phyloP scores from a whole-genome alignment of 495 filamentous ascomycete genomes.

The Penicillium herquei region DNA sequence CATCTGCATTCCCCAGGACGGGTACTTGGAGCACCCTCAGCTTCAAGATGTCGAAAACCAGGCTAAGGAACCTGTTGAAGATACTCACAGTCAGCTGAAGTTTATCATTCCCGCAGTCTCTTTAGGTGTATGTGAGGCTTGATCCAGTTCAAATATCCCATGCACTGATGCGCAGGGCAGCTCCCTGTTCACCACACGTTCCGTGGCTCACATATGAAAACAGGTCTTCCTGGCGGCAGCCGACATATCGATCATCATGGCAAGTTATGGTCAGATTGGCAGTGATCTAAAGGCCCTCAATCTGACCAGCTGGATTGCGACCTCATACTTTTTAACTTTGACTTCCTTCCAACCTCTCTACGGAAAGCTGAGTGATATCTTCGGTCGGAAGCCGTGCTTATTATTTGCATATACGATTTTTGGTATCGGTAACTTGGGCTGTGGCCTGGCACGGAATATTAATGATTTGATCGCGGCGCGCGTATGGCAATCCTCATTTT shows the following conservation, averaged over 20 bases:
- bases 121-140: too few relatives aligned
- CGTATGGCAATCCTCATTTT: constrained; percentile 27
- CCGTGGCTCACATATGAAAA: too few relatives aligned
- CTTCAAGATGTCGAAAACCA: too few relatives aligned
- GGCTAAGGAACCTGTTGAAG: too few relatives aligned
- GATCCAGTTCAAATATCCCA: too few relatives aligned
- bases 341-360: constrained; percentile 80
- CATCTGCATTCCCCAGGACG: too few relatives aligned
- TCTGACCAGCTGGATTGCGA: constrained; percentile 82
- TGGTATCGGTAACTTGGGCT: constrained; percentile 68
- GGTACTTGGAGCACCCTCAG: too few relatives aligned
- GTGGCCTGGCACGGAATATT: constrained; percentile 70
- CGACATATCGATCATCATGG: constrained; percentile 81
- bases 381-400: constrained; percentile 74
- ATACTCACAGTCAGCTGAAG: too few relatives aligned
- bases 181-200: too few relatives aligned
- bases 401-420: constrained; percentile 74
- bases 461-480: constrained; percentile 66
- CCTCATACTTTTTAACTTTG: constrained; percentile 71
- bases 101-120: too few relatives aligned
- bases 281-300: constrained; percentile 76
- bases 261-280: constrained; percentile 77
- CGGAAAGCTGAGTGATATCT: constrained; percentile 77
- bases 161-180: too few relatives aligned
- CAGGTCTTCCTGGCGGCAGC: constrained; percentile 69